These are phyloP conservation scores for Choiromyces venosus DNA, from an alignment of 495 filamentous ascomycete species.

Conservation along the genomic window DNA sequence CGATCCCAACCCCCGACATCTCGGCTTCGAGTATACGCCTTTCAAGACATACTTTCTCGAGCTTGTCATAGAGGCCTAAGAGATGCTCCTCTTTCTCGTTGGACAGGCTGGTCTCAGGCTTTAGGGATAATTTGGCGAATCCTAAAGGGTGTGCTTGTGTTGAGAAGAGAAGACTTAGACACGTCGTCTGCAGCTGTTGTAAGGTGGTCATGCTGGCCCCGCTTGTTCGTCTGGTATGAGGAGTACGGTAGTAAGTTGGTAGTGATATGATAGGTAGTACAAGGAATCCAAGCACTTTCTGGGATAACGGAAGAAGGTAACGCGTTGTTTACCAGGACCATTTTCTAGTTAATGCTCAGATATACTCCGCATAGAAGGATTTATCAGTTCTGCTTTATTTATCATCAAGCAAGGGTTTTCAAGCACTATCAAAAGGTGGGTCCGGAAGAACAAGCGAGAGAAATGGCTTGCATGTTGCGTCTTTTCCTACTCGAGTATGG, in stretches of 20 bases:
- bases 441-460: neutral
- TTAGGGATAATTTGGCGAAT: conserved; percentile 25
- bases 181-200: conserved; percentile 34
- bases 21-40: conserved; percentile 29
- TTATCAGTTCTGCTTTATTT: neutral
- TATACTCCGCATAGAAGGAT: neutral
- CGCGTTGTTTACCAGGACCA: neutral
- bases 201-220: conserved; percentile 27
- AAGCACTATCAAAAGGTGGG: neutral
- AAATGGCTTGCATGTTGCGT: neutral
- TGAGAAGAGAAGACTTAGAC: conserved; percentile 35
- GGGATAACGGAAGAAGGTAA: neutral
- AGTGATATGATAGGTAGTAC: neutral
- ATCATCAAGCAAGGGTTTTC: neutral
- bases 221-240: neutral
- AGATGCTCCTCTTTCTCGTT: conserved; percentile 33
- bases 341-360: neutral
- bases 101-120: conserved; percentile 17
- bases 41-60: conserved; percentile 31
- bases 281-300: neutral
- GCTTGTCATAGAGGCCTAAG: conserved; percentile 34
- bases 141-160: conserved; percentile 38
- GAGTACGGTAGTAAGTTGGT: neutral
- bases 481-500: neutral
- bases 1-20: conserved; percentile 19